These are phyloP conservation scores for Rhododendron henanense DNA, from an alignment of 148 eudicot genomes.

Conservation along the genomic window DNA sequence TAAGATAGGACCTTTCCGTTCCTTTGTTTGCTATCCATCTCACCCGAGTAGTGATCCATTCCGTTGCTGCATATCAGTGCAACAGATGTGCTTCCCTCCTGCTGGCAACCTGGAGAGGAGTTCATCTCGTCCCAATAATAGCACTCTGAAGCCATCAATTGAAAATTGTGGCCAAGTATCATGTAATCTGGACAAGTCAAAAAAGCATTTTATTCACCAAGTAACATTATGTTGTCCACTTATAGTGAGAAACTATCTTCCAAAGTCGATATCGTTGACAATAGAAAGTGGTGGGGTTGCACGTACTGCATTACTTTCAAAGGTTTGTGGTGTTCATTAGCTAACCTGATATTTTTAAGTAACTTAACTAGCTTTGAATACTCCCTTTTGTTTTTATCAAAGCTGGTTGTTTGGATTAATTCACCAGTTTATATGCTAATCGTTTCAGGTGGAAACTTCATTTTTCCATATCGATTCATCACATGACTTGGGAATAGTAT, in stretches of 20 bases:
- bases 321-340: constrained; percentile 44
- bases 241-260: constrained; percentile 74
- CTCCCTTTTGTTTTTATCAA: not conserved
- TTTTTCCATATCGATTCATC: constrained; percentile 88
- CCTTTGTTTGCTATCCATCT: constrained; percentile 93
- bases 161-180: constrained; percentile 20
- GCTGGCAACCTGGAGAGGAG: constrained; percentile 33
- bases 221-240: constrained; percentile 67
- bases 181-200: constrained; percentile 29
- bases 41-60: constrained; percentile 84
- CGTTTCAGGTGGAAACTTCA: constrained; percentile 75
- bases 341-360: not conserved
- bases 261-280: constrained; percentile 54
- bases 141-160: constrained; percentile 29
- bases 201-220: constrained; percentile 64
- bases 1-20: constrained; percentile 66
- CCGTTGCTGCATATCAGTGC: constrained; percentile 88
- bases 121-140: constrained; percentile 23
- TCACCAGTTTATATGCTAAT: not conserved
- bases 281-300: constrained; percentile 78
- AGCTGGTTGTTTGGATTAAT: not conserved
- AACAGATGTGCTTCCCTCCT: constrained; percentile 57
- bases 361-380: not conserved
- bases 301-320: constrained; percentile 44
- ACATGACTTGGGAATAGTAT: constrained; percentile 70